Percentiles rank a stretch among this genome's conserved stretches.
These are phyloP conservation scores for Panus rudis DNA, from an alignment of 768 basidiomycete species.

Conservation along the genomic window DNA sequence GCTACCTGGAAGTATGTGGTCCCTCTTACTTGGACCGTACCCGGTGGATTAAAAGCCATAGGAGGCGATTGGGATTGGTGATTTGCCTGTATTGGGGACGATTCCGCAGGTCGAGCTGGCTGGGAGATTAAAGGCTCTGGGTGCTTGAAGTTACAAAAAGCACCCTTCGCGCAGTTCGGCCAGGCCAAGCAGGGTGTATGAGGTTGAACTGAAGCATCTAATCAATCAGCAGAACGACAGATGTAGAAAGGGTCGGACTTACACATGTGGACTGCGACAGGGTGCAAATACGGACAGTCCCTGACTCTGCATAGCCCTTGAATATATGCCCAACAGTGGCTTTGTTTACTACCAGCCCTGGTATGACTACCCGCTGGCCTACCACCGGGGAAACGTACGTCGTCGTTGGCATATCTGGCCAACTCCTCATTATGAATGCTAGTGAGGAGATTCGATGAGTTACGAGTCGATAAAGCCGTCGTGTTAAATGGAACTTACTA, in stretches of 20 bases:
- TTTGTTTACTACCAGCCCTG: slow-evolving; percentile 19
- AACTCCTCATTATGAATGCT: slow-evolving; percentile 29
- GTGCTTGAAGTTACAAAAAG: slow-evolving; percentile 24
- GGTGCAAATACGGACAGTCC: slow-evolving; percentile 27
- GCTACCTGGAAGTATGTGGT: slow-evolving; percentile 20
- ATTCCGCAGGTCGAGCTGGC: slow-evolving; percentile 5
- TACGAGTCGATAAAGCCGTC: slow-evolving; percentile 1
- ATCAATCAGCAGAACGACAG: neutral
- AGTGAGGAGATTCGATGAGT: slow-evolving; percentile 7
- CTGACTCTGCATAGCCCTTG: slow-evolving; percentile 26
- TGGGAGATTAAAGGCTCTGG: slow-evolving; percentile 18
- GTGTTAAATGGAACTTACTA: slow-evolving; percentile 28
- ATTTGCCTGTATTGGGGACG: slow-evolving; percentile 1
- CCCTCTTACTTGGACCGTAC: slow-evolving; percentile 17
- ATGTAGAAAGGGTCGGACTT: slow-evolving; percentile 14
- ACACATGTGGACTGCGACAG: slow-evolving; percentile 26
- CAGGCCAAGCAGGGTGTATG: slow-evolving; percentile 31
- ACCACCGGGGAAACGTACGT: slow-evolving; percentile 14
- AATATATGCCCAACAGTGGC: slow-evolving; percentile 33
- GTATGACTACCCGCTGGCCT: slow-evolving; percentile 8
- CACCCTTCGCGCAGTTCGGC: slow-evolving; percentile 22
- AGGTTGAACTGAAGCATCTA: slow-evolving; percentile 22
- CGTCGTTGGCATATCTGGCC: slow-evolving; percentile 17
- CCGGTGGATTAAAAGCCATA: slow-evolving; percentile 12
- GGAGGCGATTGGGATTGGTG: slow-evolving; percentile 8